Evolutionary conservation across 2,329 filamentous ascomycete species (phyloP).

Genomic region (Paraphoma chrysanthemicola): DNA sequence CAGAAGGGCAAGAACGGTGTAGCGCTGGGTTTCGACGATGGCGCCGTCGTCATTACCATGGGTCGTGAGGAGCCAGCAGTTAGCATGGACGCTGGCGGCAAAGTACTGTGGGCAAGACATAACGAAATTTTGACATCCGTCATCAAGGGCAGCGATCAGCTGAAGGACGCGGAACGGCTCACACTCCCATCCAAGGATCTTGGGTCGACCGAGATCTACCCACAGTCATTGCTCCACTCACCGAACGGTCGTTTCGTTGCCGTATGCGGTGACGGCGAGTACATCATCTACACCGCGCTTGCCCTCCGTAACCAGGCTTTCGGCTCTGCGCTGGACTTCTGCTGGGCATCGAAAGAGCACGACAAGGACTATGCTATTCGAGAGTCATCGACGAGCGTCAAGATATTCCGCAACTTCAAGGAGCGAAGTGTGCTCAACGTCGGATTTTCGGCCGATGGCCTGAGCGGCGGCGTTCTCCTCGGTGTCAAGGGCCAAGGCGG

Average conservation of each 20-base stretch:
- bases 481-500: slow-evolving; percentile 95
- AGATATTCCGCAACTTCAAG: slow-evolving; percentile 97
- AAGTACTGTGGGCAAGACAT: slow-evolving; percentile 94
- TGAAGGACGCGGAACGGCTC: slow-evolving; percentile 91
- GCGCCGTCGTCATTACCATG: slow-evolving; percentile 96
- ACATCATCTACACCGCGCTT: slow-evolving; percentile 97
- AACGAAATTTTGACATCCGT: slow-evolving; percentile 94
- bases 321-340: slow-evolving; percentile 92
- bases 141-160: slow-evolving; percentile 87
- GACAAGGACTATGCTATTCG: slow-evolving; percentile 98
- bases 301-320: slow-evolving; percentile 98
- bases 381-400: slow-evolving; percentile 91
- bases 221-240: slow-evolving; percentile 93
- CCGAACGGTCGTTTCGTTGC: slow-evolving; percentile 91
- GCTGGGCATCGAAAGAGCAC: slow-evolving; percentile 96
- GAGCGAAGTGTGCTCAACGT: slow-evolving; percentile 94
- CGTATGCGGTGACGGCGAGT: slow-evolving; percentile 94
- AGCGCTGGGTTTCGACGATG: slow-evolving; percentile 96
- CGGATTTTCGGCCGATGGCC: slow-evolving; percentile 90
- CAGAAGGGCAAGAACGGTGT: slow-evolving; percentile 94
- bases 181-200: slow-evolving; percentile 90
- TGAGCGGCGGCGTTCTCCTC: slow-evolving; percentile 86
- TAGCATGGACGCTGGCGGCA: slow-evolving; percentile 95
- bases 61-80: slow-evolving; percentile 96
- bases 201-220: slow-evolving; percentile 95